phyloP scores from a whole-genome alignment of 73 alveolate species.

The Strombidium stylifer region DNA sequence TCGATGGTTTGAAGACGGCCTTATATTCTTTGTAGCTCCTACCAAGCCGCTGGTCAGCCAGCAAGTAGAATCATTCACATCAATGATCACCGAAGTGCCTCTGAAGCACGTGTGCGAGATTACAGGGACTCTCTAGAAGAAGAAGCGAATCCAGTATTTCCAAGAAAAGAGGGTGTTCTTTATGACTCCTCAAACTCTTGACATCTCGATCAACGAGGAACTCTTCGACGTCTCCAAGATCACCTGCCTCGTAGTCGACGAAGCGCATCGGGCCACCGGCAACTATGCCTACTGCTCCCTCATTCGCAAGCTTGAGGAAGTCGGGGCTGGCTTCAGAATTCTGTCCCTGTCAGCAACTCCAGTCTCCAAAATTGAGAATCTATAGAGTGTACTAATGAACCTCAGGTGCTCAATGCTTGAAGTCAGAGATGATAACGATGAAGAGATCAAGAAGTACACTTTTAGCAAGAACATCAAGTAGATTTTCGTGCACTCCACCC shows the following conservation, averaged over 20 bases:
- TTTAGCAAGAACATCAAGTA: conserved; percentile 51
- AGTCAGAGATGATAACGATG: conserved; percentile 73
- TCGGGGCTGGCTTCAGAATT: conserved; percentile 60
- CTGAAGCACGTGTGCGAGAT: conserved; percentile 41
- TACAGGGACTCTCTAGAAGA: conserved; percentile 51
- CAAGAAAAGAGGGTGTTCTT: conserved; percentile 60
- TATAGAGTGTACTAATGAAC: conserved; percentile 54
- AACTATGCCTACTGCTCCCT: conserved; percentile 75
- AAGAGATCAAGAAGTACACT: conserved; percentile 64
- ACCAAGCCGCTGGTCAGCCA: conserved; percentile 74
- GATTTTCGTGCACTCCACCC: no score
- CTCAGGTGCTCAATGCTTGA: conserved; percentile 57
- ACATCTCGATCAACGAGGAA: conserved; percentile 56
- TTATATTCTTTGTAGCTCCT: conserved; percentile 81
- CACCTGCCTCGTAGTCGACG: conserved; percentile 62
- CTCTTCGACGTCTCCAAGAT: conserved; percentile 16
- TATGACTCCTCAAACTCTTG: conserved; percentile 77
- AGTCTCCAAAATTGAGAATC: conserved; percentile 62
- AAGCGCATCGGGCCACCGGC: conserved; percentile 87
- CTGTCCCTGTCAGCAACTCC: conserved; percentile 82
- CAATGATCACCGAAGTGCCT: conserved; percentile 46
- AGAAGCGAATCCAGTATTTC: conserved; percentile 53
- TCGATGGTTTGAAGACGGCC: conserved; percentile 78
- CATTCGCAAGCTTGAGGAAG: conserved; percentile 43
- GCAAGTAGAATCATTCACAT: conserved; percentile 50